Evolutionary conservation across 441 rosid genomes (phyloP).

Genomic region (Erysimum cheiri): DNA sequence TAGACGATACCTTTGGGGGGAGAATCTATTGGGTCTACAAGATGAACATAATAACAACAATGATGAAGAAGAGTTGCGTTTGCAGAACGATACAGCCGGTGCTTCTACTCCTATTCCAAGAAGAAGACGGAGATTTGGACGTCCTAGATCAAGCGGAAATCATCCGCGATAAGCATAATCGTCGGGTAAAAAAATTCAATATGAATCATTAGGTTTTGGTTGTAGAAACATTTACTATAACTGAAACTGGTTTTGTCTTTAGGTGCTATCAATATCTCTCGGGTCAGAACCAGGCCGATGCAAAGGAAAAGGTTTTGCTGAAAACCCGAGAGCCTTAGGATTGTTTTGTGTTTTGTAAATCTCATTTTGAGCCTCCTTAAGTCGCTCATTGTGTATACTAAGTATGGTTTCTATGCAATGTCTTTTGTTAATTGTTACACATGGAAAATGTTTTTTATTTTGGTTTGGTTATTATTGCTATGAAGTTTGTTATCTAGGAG

Average conservation of each 20-base stretch:
- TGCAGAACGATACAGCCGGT: slow-evolving; percentile 59
- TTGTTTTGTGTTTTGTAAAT: slow-evolving; percentile 40
- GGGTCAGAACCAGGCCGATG: slow-evolving; percentile 43
- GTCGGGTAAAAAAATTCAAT: slow-evolving; percentile 36
- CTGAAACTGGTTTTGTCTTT: slow-evolving; percentile 34
- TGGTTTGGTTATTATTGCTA: neutral
- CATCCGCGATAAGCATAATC: slow-evolving; percentile 49
- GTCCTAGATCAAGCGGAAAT: slow-evolving; percentile 71
- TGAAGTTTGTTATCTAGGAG: slow-evolving; percentile 24
- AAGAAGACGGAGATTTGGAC: slow-evolving; percentile 69
- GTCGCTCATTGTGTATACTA: slow-evolving; percentile 31
- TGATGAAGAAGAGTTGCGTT: slow-evolving; percentile 53
- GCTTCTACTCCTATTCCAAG: slow-evolving; percentile 71
- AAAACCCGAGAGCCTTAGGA: slow-evolving; percentile 40
- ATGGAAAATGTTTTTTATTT: neutral
- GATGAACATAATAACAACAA: slow-evolving; percentile 54
- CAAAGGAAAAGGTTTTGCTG: slow-evolving; percentile 38
- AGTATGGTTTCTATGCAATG: slow-evolving; percentile 33
- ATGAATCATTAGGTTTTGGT: slow-evolving; percentile 33
- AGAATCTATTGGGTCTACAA: slow-evolving; percentile 79
- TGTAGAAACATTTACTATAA: slow-evolving; percentile 11
- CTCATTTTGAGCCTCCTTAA: slow-evolving; percentile 21
- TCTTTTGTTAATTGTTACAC: slow-evolving; percentile 22
- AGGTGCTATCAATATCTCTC: slow-evolving; percentile 39
- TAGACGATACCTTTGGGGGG: slow-evolving; percentile 89